Base-by-base conservation (phyloP, 768 basidiomycete genomes). In the Panaeolus papilionaceus region DNA sequence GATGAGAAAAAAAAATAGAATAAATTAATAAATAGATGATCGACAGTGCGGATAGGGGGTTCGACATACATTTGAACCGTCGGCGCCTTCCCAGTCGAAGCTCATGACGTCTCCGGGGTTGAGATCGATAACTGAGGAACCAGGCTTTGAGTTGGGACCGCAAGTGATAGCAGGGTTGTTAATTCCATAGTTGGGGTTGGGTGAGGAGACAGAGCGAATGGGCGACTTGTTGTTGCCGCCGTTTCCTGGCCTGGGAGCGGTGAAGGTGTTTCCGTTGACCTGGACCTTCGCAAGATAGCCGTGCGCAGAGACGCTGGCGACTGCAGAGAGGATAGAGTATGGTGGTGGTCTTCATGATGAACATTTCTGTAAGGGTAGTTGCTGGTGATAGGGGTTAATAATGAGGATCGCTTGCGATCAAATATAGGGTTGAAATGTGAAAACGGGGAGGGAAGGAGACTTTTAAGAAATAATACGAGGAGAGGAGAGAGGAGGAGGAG, bases 71-170 rank as follows among this genome's bases (percentile, higher is more conserved):
- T 75, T 71, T 62, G 74, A 78, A 70, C 54, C 72, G 78, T 73
- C 81, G 0, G 83, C 86, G 51, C 81, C 87, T 38, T 71, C 75
- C 91, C 91, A 92, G 69, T 82, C 75, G 69, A 92, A 85, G 12
- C 81, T 78, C 16, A 23, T 23, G 23, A 23, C 23, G 23, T 23
- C 23, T 23, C 23, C 23, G 23, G 23, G 23, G 23, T 23, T 23
- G 23, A 23, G 23, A 23, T 23, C 23, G 23, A 23, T 23, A 23
- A 23, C 23, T 23, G 23, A 23, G 23, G 23, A 23, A 23, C 23
- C 23, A 23, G 23, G 23, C 23, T 23, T 23, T 0, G 23, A 23
- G 23, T 23, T 23, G 23, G 23, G 23, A 23, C 23, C 23, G 23
- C 23, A 23, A 23, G 23, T 23, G 23, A 23, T 23, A 23, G 23